Evolutionary conservation across 306 rosid species (phyloP), one percentile per base, ranked within the genome.

Genomic region (Cucurbita pepo): DNA sequence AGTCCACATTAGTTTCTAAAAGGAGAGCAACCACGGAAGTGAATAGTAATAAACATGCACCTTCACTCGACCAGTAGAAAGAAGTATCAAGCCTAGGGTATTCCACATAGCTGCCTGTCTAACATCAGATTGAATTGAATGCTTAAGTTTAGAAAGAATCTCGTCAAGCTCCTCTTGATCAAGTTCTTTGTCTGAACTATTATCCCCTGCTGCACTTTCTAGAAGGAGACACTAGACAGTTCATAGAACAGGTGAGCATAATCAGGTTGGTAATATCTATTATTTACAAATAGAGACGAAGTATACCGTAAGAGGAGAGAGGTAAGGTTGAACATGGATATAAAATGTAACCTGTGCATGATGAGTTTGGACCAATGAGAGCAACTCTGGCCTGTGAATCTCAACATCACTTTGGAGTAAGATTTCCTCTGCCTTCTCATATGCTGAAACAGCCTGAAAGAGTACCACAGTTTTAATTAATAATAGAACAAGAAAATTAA

Each of bases 91-190:
- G 79, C 98, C 98, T 16, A 94, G 85, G 47, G 96, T 87, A 79
- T 90, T 94, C 98, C 98, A 94, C 22, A 94, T 83, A 81, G 95
- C 91, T 58, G 96, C 89, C 83, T 90, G 98, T 73, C 95, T 85
- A 67, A 87, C 82, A 89, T 94, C 98, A 47, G 86, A 88, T 40
- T 79, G 88, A 81, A 83, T 77, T 40, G 98, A 86, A 64, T 90
- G 94, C 59, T 81, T 90, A 62, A 90, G 77, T 78, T 89, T 94
- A 53, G 82, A 88, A 82, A 85, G 81, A 85, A 90, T 81, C 71
- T 90, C 95, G 50, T 89, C 94, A 50, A 90, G 88, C 87, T 90
- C 98, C 44, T 81, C 85, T 56, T 88, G 81, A 66, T 90, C 94
- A 81, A 94, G 94, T 80, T 94, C 98, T 79, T 87, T 83, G 84